Percentiles rank a stretch among this genome's conserved stretches.
phyloP scores from a whole-genome alignment of 78 protist species.

The Dictyostelium capitatum region DNA sequence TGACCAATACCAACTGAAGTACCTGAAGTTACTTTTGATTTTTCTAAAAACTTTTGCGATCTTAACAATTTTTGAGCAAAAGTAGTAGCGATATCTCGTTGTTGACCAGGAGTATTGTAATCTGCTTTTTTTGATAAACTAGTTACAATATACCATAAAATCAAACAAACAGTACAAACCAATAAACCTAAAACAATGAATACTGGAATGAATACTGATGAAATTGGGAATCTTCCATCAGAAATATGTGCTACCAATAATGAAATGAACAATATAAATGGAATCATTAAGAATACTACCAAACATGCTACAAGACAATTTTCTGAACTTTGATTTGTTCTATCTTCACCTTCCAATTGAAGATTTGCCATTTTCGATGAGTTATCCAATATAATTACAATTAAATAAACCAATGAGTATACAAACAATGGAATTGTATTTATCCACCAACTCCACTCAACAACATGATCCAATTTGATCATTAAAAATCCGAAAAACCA shows the following conservation, averaged over 20 bases:
- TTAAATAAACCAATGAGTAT: not conserved
- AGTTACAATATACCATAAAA: not conserved
- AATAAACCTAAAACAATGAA: constrained; percentile 36
- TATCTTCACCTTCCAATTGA: not conserved
- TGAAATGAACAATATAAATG: constrained; percentile 25
- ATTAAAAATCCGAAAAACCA: constrained; percentile 49
- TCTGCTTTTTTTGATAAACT: not conserved
- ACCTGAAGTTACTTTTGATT: not conserved
- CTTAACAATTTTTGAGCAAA: not conserved
- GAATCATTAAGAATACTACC: not conserved
- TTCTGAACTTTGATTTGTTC: not conserved
- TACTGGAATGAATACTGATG: constrained; percentile 48
- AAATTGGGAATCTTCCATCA: constrained; percentile 1
- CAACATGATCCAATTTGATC: constrained; percentile 10
- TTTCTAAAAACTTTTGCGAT: constrained; percentile 62
- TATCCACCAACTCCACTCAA: constrained; percentile 65
- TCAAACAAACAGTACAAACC: not conserved
- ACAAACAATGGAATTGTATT: constrained; percentile 47
- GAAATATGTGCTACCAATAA: constrained; percentile 17
- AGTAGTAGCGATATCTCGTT: not conserved
- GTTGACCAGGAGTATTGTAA: not conserved
- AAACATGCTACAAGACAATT: not conserved
- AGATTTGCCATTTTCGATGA: not conserved
- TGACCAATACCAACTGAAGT: not conserved
- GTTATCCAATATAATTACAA: constrained; percentile 7